These are phyloP conservation scores for Uronychia binucleata DNA, from an alignment of 73 alveolate genomes.

Conservation along the genomic window DNA sequence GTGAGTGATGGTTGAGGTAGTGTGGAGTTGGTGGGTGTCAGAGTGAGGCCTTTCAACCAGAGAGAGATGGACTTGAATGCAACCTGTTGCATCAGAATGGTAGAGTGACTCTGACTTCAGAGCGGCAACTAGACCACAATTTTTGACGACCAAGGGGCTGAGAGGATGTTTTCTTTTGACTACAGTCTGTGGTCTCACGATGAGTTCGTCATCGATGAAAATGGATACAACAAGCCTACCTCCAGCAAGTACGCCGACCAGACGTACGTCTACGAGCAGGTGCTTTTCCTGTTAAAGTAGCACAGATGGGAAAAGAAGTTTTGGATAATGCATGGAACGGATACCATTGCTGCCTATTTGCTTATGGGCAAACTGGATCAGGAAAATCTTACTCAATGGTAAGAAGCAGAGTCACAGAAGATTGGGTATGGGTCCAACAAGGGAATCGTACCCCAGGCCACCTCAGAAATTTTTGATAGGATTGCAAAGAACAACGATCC, in stretches of 20 bases:
- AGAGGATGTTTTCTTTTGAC: conserved; percentile 92
- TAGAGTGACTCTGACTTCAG: conserved; percentile 7
- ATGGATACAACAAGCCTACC: conserved; percentile 68
- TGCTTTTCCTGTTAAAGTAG: conserved; percentile 51
- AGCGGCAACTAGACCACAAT: conserved; percentile 14
- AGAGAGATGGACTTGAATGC: conserved; percentile 46
- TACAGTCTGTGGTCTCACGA: conserved; percentile 99
- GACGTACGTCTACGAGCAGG: conserved; percentile 85
- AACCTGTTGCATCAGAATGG: conserved; percentile 53
- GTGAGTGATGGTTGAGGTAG: not conserved
- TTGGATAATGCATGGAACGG: conserved; percentile 97
- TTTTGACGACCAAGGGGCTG: conserved; percentile 31
- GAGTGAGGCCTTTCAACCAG: conserved; percentile 66
- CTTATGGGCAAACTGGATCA: conserved; percentile 97
- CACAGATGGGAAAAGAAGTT: conserved; percentile 78
- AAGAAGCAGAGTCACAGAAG: conserved; percentile 76
- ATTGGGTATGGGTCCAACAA: conserved; percentile 77
- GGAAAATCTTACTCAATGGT: conserved; percentile 61
- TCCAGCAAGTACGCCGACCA: conserved; percentile 94
- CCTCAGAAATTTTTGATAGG: conserved; percentile 56
- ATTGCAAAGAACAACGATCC: conserved; percentile 34
- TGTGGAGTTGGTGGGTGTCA: conserved; percentile 59
- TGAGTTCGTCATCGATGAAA: conserved; percentile 85
- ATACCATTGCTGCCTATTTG: conserved; percentile 98
- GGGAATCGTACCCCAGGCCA: conserved; percentile 63